These are phyloP conservation scores for Candida insectalens DNA, from an alignment of 805 yeast genomes.

Conservation along the genomic window DNA sequence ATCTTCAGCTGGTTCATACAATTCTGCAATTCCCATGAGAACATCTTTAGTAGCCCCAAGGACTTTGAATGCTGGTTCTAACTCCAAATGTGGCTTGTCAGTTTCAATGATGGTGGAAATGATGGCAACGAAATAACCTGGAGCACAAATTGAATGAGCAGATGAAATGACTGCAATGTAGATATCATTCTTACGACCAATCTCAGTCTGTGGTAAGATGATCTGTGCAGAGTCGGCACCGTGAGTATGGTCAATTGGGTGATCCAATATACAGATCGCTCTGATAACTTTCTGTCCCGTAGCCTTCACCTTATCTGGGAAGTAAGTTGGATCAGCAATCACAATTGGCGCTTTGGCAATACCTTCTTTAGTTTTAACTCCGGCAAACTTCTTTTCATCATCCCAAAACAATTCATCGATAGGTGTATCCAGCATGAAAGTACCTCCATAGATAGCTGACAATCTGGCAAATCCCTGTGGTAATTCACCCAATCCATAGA, in stretches of 20 bases:
- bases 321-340: slow-evolving; percentile 96
- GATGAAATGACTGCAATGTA: slow-evolving; percentile 86
- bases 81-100: slow-evolving; percentile 81
- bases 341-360: slow-evolving; percentile 86
- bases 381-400: slow-evolving; percentile 63
- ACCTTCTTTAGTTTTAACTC: slow-evolving; percentile 89
- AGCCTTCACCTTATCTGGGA: slow-evolving; percentile 71
- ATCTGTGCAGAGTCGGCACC: slow-evolving; percentile 87
- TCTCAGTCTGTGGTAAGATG: slow-evolving; percentile 94
- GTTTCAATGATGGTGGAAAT: slow-evolving; percentile 93
- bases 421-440: slow-evolving; percentile 96
- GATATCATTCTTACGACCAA: slow-evolving; percentile 85
- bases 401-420: slow-evolving; percentile 79
- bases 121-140: slow-evolving; percentile 86
- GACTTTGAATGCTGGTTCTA: slow-evolving; percentile 88
- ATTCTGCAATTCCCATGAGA: slow-evolving; percentile 87
- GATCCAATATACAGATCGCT: slow-evolving; percentile 83
- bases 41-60: slow-evolving; percentile 75
- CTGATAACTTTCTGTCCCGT: slow-evolving; percentile 71
- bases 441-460: slow-evolving; percentile 96
- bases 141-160: slow-evolving; percentile 83
- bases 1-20: slow-evolving; percentile 79
- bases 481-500: slow-evolving; percentile 93
- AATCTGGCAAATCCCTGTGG: slow-evolving; percentile 99
- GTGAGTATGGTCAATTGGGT: slow-evolving; percentile 74